These are phyloP conservation scores for Xerocomus minutiporus DNA, from an alignment of 1,284 basidiomycete species.

Conservation along the genomic window DNA sequence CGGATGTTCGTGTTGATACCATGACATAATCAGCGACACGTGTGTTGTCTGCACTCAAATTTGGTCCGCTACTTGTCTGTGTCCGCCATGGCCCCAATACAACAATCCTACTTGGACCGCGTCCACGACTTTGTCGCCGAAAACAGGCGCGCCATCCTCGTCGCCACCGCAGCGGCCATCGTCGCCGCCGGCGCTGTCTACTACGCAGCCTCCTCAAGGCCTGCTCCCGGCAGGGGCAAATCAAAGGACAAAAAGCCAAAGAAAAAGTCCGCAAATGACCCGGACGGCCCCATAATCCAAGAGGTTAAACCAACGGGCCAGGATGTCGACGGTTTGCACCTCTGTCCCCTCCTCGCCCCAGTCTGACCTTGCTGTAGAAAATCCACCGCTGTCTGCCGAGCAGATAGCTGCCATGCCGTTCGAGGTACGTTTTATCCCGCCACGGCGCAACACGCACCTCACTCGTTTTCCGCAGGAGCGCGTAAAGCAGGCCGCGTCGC, in stretches of 20 bases:
- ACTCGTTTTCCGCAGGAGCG: slow-evolving; percentile 55
- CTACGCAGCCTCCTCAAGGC: slow-evolving; percentile 54
- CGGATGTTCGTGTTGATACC: slow-evolving; percentile 21
- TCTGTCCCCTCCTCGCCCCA: background rate
- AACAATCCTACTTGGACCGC: slow-evolving; percentile 51
- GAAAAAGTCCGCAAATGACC: slow-evolving; percentile 50
- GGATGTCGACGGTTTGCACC: slow-evolving; percentile 37
- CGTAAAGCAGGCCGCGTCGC: slow-evolving; percentile 65
- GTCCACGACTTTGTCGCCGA: slow-evolving; percentile 68
- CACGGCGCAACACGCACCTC: slow-evolving; percentile 1
- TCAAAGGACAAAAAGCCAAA: slow-evolving; percentile 51
- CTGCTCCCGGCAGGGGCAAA: slow-evolving; percentile 43
- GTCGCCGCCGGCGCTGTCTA: slow-evolving; percentile 74
- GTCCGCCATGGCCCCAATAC: slow-evolving; percentile 21
- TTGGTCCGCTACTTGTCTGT: slow-evolving; percentile 1
- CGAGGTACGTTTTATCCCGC: slow-evolving; percentile 39
- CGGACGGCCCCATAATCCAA: slow-evolving; percentile 73
- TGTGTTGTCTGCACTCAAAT: slow-evolving; percentile 7
- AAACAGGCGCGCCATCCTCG: slow-evolving; percentile 66
- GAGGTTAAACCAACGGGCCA: slow-evolving; percentile 47
- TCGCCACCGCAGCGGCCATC: slow-evolving; percentile 67
- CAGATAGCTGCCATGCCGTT: slow-evolving; percentile 54
- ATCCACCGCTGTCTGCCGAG: slow-evolving; percentile 45
- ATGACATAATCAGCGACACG: slow-evolving; percentile 26
- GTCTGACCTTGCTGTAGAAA: slow-evolving; percentile 23